Conservation (phyloP, 148 eudicot species). For the Rhododendron griersonianum region DNA sequence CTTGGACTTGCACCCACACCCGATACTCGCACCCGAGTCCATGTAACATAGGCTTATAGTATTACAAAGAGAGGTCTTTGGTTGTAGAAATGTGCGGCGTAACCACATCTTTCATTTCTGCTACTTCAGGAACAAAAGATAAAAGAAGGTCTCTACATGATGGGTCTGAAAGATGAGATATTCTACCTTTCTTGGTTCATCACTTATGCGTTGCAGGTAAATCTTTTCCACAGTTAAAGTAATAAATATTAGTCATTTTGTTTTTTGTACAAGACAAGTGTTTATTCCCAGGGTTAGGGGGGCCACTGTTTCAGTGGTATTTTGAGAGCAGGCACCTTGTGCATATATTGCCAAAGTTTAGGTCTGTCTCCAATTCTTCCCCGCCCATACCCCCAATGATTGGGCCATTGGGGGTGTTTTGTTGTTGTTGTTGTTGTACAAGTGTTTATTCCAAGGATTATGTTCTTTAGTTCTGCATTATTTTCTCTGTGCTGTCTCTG, state of each 20-base stretch:
- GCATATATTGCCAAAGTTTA: not conserved
- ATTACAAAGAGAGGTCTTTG: not conserved
- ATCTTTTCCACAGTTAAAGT: conserved; percentile 2
- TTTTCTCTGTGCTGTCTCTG: not conserved
- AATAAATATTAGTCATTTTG: not conserved
- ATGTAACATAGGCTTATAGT: too few species aligned
- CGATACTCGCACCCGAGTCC: too few species aligned
- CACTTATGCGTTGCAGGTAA: conserved; percentile 85
- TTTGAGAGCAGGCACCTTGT: not conserved
- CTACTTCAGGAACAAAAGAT: conserved; percentile 84
- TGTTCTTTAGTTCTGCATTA: not conserved
- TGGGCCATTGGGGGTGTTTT: not conserved
- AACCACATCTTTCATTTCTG: conserved; percentile 13
- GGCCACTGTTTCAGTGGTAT: not conserved
- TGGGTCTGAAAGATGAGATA: conserved; percentile 88
- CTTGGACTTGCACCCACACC: too few species aligned
- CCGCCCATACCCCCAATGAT: not conserved
- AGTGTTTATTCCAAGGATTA: not conserved
- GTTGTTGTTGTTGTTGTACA: not conserved
- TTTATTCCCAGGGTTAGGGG: not conserved
- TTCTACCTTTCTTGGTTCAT: conserved; percentile 88
- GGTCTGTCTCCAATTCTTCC: not conserved
- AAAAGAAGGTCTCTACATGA: conserved; percentile 97
- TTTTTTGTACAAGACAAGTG: not conserved
- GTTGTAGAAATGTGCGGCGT: not conserved